Evolutionary conservation across 768 basidiomycete species (phyloP), one percentile per base, ranked within the genome.

Genomic region (Boletus speciosus): DNA sequence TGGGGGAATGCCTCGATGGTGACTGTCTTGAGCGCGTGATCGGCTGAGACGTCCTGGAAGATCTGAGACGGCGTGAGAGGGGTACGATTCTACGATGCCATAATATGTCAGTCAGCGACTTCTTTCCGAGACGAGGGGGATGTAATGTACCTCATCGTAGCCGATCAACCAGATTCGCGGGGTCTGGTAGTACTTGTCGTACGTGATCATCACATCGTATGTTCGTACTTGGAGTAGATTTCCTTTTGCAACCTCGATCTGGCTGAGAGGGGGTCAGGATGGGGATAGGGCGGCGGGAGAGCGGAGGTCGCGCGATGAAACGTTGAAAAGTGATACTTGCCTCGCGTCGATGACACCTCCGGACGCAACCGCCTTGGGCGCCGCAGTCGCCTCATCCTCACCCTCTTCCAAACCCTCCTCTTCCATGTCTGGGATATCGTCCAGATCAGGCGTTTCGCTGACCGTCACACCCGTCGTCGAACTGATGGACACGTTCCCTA

Each of bases 111-210:
- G 46, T 2, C 25, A 49, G 25, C 27, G 14, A 38, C 47, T 45
- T 36, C 37, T 9, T 47, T 44, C 52, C 32, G 23, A 41, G 23
- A 48, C 45, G 59, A 49, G 4, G 23, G 0, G 25, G 19, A 4
- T 11, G 15, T 16, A n/a, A 52, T 75, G 52, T 58, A 90, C 93
- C 83, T 98, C 97, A 68, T 98, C 95, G 68, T 98, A 98, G 19
- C 97, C 97, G 60, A 95, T 83, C 55, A 99, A 75, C 97, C 97
- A 99, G 69, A 98, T 89, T 61, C 96, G 84, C 23, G 97, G 97
- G 12, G 95, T 98, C 72, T 98, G 97, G 73, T 99, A 98, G 73
- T 95, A 96, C 76, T 98, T 99, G 81, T 99, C 97, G 71, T 98
- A 99, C 45, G 92, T 93, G 77, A 99, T 98, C 88, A 97, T 92